phyloP scores from a whole-genome alignment of 2,329 filamentous ascomycete species.

The Phyllosticta citrichinensis region DNA sequence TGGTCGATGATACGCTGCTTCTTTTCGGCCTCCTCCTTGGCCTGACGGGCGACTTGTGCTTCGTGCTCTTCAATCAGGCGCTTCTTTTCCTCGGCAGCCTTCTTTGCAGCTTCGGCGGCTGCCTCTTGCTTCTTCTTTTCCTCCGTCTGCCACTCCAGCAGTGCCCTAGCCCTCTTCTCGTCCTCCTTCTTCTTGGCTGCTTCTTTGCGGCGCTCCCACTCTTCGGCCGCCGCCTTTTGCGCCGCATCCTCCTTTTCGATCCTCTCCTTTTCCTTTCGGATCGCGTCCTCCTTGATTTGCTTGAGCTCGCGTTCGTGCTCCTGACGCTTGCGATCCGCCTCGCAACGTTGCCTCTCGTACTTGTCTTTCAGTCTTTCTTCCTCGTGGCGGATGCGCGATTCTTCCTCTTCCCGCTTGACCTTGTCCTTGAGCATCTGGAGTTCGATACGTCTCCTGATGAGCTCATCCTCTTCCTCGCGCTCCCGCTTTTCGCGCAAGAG shows the following conservation, averaged over 20 bases:
- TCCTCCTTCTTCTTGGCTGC: constrained; percentile 19
- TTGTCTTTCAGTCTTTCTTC: constrained; percentile 24
- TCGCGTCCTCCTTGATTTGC: constrained; percentile 22
- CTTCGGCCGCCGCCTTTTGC: constrained; percentile 15
- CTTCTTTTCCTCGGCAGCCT: constrained; percentile 27
- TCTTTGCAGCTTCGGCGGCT: constrained; percentile 25
- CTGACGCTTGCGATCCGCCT: constrained; percentile 12
- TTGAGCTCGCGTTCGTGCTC: constrained; percentile 21
- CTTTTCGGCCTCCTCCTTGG: constrained; percentile 18
- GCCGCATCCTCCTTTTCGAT: constrained; percentile 13
- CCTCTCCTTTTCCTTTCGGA: constrained; percentile 17
- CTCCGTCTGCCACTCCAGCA: constrained; percentile 22
- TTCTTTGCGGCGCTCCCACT: not conserved
- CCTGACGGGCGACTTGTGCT: constrained; percentile 3
- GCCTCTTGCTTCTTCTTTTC: constrained; percentile 18
- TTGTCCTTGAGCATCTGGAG: constrained; percentile 10
- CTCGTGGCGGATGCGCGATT: constrained; percentile 27
- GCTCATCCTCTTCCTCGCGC: constrained; percentile 20
- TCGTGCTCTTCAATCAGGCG: constrained; percentile 22
- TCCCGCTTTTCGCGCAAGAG: constrained; percentile 9
- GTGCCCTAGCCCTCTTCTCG: constrained; percentile 21
- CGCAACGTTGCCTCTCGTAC: constrained; percentile 19
- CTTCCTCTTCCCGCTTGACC: constrained; percentile 18
- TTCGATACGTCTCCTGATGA: constrained; percentile 11
- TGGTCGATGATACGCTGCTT: constrained; percentile 18